These are phyloP conservation scores for Picochlorum sp. DNA, from an alignment of 139 green algal genomes.

Conservation along the genomic window DNA sequence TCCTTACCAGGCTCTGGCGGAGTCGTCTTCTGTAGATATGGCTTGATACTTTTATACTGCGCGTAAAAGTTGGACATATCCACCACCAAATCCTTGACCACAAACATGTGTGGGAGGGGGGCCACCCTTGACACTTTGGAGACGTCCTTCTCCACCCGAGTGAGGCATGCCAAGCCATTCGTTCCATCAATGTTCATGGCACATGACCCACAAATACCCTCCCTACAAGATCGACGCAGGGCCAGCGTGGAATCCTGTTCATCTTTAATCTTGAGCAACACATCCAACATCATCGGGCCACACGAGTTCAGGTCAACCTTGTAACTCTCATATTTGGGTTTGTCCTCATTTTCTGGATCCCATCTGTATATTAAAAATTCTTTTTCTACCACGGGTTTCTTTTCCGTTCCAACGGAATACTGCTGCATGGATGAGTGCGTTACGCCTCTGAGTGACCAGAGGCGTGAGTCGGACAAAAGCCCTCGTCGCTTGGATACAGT, in stretches of 20 bases:
- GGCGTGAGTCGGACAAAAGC: not conserved
- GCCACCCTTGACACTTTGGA: constrained; percentile 65
- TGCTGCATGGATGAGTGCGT: not conserved
- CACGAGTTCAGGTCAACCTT: constrained; percentile 85
- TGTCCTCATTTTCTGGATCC: constrained; percentile 70
- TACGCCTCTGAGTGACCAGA: not conserved
- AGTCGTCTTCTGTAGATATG: constrained; percentile 82
- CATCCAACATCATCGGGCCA: constrained; percentile 98
- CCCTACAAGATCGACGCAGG: constrained; percentile 88
- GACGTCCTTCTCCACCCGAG: constrained; percentile 58
- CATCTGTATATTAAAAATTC: constrained; percentile 89
- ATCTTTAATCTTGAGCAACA: constrained; percentile 98
- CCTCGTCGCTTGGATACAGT: no score
- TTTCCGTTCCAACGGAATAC: not conserved
- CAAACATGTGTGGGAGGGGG: constrained; percentile 98
- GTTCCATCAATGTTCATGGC: constrained; percentile 98
- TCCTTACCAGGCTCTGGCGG: constrained; percentile 54
- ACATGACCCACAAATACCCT: constrained; percentile 98
- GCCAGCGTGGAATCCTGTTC: constrained; percentile 86
- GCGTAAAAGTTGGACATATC: constrained; percentile 99
- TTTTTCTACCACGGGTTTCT: constrained; percentile 59
- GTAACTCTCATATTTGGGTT: constrained; percentile 86
- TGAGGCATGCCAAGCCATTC: constrained; percentile 94
- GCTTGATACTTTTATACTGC: constrained; percentile 96
- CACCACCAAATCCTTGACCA: constrained; percentile 95